phyloP scores from a whole-genome alignment of 257 asterid genomes.

The Plantago ovata region DNA sequence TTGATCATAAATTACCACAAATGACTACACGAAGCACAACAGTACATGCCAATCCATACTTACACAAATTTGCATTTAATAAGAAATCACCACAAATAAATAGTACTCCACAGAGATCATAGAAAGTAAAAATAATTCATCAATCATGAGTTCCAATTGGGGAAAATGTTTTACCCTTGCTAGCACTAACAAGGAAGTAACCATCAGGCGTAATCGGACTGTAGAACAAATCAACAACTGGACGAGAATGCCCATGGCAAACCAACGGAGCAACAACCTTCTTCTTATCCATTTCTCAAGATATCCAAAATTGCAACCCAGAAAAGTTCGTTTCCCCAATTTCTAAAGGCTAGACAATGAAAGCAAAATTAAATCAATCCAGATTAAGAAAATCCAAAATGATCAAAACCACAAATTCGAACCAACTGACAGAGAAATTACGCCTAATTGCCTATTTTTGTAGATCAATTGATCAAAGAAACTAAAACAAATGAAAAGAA shows the following conservation, averaged over 20 bases:
- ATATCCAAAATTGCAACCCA: constrained; percentile 6
- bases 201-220: constrained; percentile 97
- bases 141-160: too few species aligned
- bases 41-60: too few species aligned
- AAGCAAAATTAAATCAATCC: constrained; percentile 17
- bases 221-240: constrained; percentile 96
- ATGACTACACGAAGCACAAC: not conserved
- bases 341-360: not conserved
- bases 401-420: constrained; percentile 23
- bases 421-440: constrained; percentile 27
- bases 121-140: too few species aligned
- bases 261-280: constrained; percentile 83
- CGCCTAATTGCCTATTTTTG: constrained; percentile 31
- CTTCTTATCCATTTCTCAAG: constrained; percentile 79
- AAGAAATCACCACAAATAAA: not conserved
- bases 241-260: constrained; percentile 99
- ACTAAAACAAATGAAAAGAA: constrained; percentile 20
- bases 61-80: not conserved
- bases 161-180: constrained; percentile 99
- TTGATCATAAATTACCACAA: not conserved
- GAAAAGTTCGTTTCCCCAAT: not conserved
- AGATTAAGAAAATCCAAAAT: constrained; percentile 18
- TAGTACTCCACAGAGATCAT: too few species aligned
- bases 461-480: constrained; percentile 13
- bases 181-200: constrained; percentile 90